Conservation (phyloP, 257 asterid genomes). For the Penstemon newberryi region DNA sequence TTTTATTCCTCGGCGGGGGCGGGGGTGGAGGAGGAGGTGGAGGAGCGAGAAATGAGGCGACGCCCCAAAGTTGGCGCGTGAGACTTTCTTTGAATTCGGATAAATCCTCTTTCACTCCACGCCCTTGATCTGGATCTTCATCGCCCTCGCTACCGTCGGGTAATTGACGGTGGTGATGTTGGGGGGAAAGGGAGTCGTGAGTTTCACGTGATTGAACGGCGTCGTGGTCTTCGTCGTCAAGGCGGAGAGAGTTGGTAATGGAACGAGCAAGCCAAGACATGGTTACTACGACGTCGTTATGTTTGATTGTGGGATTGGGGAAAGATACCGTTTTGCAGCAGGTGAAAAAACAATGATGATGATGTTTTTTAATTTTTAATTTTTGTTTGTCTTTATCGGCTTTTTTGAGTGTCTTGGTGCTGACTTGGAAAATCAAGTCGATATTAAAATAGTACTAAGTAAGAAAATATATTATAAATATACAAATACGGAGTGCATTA, state of each 20-base stretch:
- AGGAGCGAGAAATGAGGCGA: conserved; percentile 97
- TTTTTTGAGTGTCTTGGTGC: too few species aligned
- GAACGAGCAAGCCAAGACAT: conserved; percentile 98
- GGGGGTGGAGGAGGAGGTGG: conserved; percentile 64
- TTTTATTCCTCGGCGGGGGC: conserved; percentile 32
- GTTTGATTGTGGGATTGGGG: too few species aligned
- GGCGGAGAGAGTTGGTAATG: conserved; percentile 72
- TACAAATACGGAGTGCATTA: too few species aligned
- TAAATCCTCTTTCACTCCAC: conserved; percentile 83
- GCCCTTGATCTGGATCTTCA: conserved; percentile 45
- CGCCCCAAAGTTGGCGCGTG: conserved; percentile 88
- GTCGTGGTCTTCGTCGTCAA: conserved; percentile 51
- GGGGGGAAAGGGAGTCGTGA: conserved; percentile 22
- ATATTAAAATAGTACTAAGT: too few species aligned
- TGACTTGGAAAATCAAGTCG: too few species aligned
- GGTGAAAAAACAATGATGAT: too few species aligned
- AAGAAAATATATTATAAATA: too few species aligned
- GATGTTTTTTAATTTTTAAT: too few species aligned
- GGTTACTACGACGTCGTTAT: neutral
- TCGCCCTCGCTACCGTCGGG: conserved; percentile 23
- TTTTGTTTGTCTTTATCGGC: too few species aligned
- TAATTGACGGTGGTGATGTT: conserved; percentile 30
- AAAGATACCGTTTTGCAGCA: too few species aligned
- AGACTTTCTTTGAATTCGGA: conserved; percentile 81
- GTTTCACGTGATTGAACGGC: conserved; percentile 25